Evolutionary conservation across 2,329 filamentous ascomycete species (phyloP), one percentile per base, ranked within the genome.

Genomic region (Botrytis tulipae): DNA sequence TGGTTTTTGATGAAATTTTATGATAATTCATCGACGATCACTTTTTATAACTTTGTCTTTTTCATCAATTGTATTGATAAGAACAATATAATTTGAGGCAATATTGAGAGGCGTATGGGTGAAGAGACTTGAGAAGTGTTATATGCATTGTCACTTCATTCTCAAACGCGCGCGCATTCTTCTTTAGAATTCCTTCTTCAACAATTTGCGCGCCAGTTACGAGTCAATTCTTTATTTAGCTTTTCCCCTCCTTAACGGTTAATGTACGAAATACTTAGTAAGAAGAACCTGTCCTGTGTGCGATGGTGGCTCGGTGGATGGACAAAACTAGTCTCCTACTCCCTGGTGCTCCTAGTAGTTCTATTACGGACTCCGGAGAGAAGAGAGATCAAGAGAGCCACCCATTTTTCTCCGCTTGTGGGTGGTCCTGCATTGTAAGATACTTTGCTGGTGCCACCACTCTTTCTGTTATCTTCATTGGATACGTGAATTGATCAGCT

Each of bases 241-340:
- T 40, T 54, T 37, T 57, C 65, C 65, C 63, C 46, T 37, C 25
- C 32, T 67, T n/a, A 54, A 32, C 46, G 40, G 29, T 22, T 18
- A 18, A 57, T 51, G 44, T 54, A 54, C 32, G n/a, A 46, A 46
- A 63, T 44, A 63, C 60, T 63, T 63, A 42, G 60, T 67, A n/a
- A 32, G n/a, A 67, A 37, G n/a, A 42, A 35, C 35, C 35, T 35
- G 35, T 35, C 60, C 37, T 51, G 40, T 66, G 22, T 66, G 7
- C 44, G 60, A 44, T 57, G 51, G 16, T 9, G 51, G 14, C 7
- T 63, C 29, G 51, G 16, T 9, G 51, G 14, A 8, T 63, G 14
- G 16, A 18, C 51, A 18, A 37, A 37, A 22, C 62, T 65, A 44
- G 40, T 37, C 20, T 12, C 42, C 35, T 40, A n/a, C 20, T 12